Evolutionary conservation across 805 yeast genomes (phyloP).

Genomic region (Metschnikowia sp.): DNA sequence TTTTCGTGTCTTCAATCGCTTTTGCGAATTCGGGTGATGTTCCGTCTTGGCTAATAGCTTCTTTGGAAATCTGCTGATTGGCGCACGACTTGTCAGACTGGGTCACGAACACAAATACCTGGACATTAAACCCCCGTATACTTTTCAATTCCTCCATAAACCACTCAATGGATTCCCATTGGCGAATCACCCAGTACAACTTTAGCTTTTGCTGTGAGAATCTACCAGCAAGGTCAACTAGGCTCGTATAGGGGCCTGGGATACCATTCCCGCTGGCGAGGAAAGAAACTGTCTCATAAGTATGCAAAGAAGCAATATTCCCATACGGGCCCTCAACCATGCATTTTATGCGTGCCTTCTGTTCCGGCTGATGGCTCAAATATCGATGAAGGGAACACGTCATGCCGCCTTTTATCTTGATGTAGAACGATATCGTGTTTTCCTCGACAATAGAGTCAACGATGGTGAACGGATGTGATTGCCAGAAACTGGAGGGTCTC

Average conservation of each 20-base stretch:
- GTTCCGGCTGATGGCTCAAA: conserved; percentile 26
- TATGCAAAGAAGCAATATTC: conserved; percentile 41
- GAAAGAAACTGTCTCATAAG: conserved; percentile 45
- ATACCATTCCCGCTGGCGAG: conserved; percentile 66
- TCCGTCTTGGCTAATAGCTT: conserved; percentile 9
- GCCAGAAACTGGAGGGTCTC: conserved; percentile 53
- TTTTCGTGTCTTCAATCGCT: no score
- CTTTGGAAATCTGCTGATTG: background rate
- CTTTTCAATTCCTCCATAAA: conserved; percentile 35
- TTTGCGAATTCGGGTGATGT: background rate
- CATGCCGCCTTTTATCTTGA: conserved; percentile 56
- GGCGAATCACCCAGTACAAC: conserved; percentile 37
- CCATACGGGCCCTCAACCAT: conserved; percentile 65
- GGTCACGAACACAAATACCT: conserved; percentile 34
- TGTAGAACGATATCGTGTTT: conserved; percentile 39
- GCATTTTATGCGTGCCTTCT: conserved; percentile 36
- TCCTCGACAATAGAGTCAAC: conserved; percentile 39
- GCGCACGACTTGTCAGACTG: conserved; percentile 1
- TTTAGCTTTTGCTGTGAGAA: conserved; percentile 8
- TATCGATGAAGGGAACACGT: conserved; percentile 40
- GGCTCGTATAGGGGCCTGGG: conserved; percentile 51
- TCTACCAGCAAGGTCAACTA: conserved; percentile 21
- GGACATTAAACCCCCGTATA: conserved; percentile 25
- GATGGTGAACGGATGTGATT: conserved; percentile 71
- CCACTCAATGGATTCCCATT: conserved; percentile 36